phyloP scores from a whole-genome alignment of 805 yeast genomes.

The Kuraishia piskuri region DNA sequence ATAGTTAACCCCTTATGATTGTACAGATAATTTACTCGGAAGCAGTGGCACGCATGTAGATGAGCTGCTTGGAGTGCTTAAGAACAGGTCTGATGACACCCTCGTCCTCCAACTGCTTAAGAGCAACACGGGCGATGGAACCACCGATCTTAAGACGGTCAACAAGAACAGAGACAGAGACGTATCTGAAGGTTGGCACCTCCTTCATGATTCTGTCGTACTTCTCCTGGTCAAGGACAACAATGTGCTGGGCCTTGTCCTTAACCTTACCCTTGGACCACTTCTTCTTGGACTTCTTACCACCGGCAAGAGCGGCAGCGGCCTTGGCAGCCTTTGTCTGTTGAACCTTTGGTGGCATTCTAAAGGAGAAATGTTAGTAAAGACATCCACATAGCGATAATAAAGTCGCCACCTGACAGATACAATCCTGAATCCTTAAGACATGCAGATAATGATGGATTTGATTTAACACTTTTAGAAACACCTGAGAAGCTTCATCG shows the following conservation, averaged over 20 bases:
- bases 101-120: constrained; percentile 87
- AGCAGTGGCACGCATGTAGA: constrained; percentile 82
- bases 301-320: constrained; percentile 99
- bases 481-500: too few species aligned
- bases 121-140: constrained; percentile 97
- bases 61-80: constrained; percentile 92
- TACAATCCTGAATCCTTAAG: not conserved
- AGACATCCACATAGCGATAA: not conserved
- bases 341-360: constrained; percentile 99
- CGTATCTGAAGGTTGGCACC: constrained; percentile 97
- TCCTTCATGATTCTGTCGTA: constrained; percentile 99
- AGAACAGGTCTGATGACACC: constrained; percentile 93
- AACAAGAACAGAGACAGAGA: constrained; percentile 95
- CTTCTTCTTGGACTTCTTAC: constrained; percentile 99
- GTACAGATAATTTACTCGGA: constrained; percentile 35
- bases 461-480: too few species aligned
- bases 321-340: constrained; percentile 99
- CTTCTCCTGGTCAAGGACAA: constrained; percentile 94
- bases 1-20: not conserved
- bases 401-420: not conserved
- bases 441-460: too few species aligned
- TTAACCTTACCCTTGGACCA: constrained; percentile 99
- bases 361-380: constrained; percentile 18
- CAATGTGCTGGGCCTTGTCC: constrained; percentile 99
- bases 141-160: constrained; percentile 99